These are phyloP conservation scores for Beauveria caledonica DNA, from an alignment of 2,329 filamentous ascomycete genomes.

Conservation along the genomic window DNA sequence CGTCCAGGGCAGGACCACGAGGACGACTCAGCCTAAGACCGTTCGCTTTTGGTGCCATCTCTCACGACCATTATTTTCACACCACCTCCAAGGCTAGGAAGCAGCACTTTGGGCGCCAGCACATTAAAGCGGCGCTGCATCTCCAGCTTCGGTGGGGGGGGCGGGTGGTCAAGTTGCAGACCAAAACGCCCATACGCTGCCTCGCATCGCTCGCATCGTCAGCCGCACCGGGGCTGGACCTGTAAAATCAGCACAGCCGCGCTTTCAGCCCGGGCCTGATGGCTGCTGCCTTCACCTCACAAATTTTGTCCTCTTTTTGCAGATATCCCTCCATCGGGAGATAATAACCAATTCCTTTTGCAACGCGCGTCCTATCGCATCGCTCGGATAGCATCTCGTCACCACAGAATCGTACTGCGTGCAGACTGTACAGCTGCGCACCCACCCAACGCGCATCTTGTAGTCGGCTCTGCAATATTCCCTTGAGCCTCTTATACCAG, in stretches of 20 bases:
- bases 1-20: too few relatives aligned
- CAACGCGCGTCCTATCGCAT: background rate
- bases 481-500: background rate
- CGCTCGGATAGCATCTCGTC: background rate
- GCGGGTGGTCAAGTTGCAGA: background rate
- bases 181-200: background rate
- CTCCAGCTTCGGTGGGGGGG: background rate
- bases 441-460: too few relatives aligned
- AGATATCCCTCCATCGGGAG: background rate
- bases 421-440: too few relatives aligned
- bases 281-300: constrained; percentile 12
- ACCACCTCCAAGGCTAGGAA: too few relatives aligned
- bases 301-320: background rate
- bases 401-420: too few relatives aligned
- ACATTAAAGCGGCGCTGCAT: background rate
- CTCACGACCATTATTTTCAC: too few relatives aligned
- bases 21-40: too few relatives aligned
- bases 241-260: constrained; percentile 2
- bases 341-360: background rate
- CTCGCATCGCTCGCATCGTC: background rate
- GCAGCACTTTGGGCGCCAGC: background rate
- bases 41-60: too few relatives aligned
- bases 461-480: too few relatives aligned
- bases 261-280: background rate
- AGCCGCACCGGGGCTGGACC: background rate